Evolutionary conservation across 768 basidiomycete genomes (phyloP).

Genomic region (Naganishia antarctica): DNA sequence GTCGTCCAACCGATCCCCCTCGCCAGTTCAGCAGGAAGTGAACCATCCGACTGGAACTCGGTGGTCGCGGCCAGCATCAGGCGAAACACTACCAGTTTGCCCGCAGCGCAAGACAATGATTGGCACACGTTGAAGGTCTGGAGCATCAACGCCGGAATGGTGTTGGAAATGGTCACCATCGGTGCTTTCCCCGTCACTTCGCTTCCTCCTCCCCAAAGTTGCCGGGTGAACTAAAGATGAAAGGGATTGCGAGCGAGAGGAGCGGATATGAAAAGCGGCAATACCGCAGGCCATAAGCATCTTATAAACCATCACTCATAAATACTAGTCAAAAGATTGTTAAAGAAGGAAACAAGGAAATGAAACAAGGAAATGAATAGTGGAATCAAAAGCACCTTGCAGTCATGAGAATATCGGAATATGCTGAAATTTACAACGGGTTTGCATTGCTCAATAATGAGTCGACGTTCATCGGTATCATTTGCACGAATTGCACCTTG

Average conservation of each 20-base stretch:
- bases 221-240: background rate
- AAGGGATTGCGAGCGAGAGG: background rate
- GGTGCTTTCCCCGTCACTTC: conserved; percentile 21
- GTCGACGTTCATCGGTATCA: conserved; percentile 32
- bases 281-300: no score
- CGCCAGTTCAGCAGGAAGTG: conserved; percentile 29
- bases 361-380: background rate
- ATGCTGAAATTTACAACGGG: background rate
- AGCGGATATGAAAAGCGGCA: no score
- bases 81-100: conserved; percentile 31
- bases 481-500: conserved; percentile 36
- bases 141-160: conserved; percentile 40
- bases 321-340: background rate
- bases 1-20: conserved; percentile 34
- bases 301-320: background rate
- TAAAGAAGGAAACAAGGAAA: background rate
- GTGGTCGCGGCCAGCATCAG: conserved; percentile 37
- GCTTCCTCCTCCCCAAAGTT: conserved; percentile 24
- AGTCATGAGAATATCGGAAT: background rate
- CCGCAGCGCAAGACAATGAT: conserved; percentile 13
- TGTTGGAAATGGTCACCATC: conserved; percentile 31
- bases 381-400: background rate
- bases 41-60: conserved; percentile 42
- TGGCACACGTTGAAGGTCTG: conserved; percentile 38
- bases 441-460: background rate